Conservation (phyloP, 192 early-diverging fungal genomes). For the Coemansia sp. region DNA sequence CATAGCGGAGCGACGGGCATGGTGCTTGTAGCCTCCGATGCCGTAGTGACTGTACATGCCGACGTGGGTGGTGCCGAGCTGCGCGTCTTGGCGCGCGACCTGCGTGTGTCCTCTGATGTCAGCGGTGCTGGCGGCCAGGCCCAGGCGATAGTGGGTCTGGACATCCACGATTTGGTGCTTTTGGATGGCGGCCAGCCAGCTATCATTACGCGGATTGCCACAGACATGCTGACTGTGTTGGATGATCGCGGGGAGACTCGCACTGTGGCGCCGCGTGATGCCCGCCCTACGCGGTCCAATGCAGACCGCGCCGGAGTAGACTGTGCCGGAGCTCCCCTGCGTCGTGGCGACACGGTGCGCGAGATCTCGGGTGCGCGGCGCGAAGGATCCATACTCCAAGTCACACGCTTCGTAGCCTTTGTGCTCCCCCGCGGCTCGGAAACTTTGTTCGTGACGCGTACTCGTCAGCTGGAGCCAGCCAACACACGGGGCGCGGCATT, state of each 20-base stretch:
- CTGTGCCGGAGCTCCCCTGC: constrained; percentile 54
- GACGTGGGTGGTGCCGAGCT: constrained; percentile 73
- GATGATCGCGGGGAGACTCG: constrained; percentile 72
- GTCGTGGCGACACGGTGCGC: constrained; percentile 71
- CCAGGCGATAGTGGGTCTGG: constrained; percentile 66
- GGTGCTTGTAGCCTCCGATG: constrained; percentile 82
- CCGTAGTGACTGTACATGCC: constrained; percentile 76
- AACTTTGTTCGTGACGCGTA: constrained; percentile 75
- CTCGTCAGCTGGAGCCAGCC: constrained; percentile 62
- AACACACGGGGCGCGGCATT: constrained; percentile 32
- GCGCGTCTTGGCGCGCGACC: constrained; percentile 87
- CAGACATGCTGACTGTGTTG: constrained; percentile 73
- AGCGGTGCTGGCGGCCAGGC: constrained; percentile 14
- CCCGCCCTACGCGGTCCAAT: constrained; percentile 62
- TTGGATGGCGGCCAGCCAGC: constrained; percentile 76
- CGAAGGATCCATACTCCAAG: constrained; percentile 76
- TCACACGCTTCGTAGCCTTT: constrained; percentile 82
- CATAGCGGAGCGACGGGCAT: constrained; percentile 86
- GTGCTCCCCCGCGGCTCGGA: constrained; percentile 73
- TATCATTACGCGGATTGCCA: constrained; percentile 79
- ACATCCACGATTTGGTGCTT: constrained; percentile 87
- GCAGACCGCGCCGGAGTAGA: constrained; percentile 64
- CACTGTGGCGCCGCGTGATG: constrained; percentile 68
- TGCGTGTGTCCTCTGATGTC: constrained; percentile 78
- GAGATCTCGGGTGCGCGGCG: constrained; percentile 68